These are phyloP conservation scores for Mortierella sp. DNA, from an alignment of 371 early-diverging fungal genomes.

Conservation along the genomic window DNA sequence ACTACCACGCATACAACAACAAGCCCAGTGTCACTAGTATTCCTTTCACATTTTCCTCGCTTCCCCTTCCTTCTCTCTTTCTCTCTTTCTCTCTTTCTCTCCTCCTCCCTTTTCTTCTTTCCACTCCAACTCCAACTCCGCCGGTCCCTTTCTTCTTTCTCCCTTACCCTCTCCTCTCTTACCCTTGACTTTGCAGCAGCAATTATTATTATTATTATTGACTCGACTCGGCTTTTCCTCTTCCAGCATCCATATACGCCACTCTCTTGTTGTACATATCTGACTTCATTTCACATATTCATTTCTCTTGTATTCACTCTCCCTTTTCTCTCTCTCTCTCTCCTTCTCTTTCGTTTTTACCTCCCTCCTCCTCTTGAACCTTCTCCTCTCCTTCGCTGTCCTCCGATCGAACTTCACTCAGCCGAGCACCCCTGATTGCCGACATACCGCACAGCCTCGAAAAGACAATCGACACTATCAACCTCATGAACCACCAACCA, in stretches of 20 bases:
- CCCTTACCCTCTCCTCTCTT: background rate
- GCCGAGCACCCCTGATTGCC: constrained; percentile 38
- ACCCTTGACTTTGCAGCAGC: background rate
- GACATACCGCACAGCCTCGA: constrained; percentile 32
- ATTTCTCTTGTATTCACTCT: background rate
- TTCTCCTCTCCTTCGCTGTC: background rate
- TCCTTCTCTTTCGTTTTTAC: background rate
- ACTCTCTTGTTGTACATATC: background rate
- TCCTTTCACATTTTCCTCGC: background rate
- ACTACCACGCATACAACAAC: background rate
- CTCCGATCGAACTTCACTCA: constrained; percentile 8
- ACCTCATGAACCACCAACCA: constrained; percentile 47
- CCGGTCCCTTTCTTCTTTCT: constrained; percentile 1
- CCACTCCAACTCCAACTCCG: constrained; percentile 4
- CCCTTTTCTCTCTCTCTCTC: background rate
- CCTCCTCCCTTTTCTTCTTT: background rate
- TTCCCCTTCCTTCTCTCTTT: background rate
- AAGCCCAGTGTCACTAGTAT: background rate
- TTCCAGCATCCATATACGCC: constrained; percentile 1
- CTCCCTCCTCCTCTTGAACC: background rate
- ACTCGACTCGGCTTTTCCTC: constrained; percentile 8
- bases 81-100: constrained; percentile 17
- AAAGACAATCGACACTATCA: constrained; percentile 50
- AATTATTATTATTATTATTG: background rate
- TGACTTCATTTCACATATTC: too few relatives aligned